phyloP scores from a whole-genome alignment of 805 yeast genomes.

The Cyberlindnera lachancei region DNA sequence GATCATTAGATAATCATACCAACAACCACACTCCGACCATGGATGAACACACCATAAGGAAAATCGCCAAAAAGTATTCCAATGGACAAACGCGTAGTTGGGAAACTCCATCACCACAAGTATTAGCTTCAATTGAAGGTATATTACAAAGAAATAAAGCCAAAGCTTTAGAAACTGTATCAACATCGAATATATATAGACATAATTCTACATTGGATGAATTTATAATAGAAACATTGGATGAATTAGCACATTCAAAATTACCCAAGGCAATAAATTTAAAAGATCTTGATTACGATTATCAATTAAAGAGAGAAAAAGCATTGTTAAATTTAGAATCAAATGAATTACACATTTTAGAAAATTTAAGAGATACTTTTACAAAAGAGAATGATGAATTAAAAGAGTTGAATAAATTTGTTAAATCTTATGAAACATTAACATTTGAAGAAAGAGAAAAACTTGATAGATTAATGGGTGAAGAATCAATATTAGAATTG shows the following conservation, averaged over 20 bases:
- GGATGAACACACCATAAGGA: slow-evolving; percentile 11
- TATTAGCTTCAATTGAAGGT: slow-evolving; percentile 5
- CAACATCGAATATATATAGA: slow-evolving; percentile 2
- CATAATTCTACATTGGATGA: slow-evolving; percentile 5
- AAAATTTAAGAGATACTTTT: slow-evolving; percentile 8
- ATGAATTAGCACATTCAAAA: slow-evolving; percentile 6
- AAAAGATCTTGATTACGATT: slow-evolving; percentile 16
- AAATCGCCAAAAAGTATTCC: slow-evolving; percentile 15
- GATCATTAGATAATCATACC: too few relatives aligned
- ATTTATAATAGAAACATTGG: slow-evolving; percentile 9
- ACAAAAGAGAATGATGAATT: slow-evolving; percentile 6
- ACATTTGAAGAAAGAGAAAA: slow-evolving; percentile 10
- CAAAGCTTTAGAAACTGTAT: slow-evolving; percentile 8
- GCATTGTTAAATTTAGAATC: slow-evolving; percentile 12
- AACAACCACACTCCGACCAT: slow-evolving; percentile 1
- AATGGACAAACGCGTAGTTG: slow-evolving; percentile 9
- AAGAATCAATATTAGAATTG: background rate
- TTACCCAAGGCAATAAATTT: slow-evolving; percentile 11
- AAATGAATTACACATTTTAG: slow-evolving; percentile 14
- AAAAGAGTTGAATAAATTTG: slow-evolving; percentile 7
- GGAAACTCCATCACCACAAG: slow-evolving; percentile 10
- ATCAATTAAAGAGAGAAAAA: slow-evolving; percentile 12
- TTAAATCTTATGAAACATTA: slow-evolving; percentile 7
- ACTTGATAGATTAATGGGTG: slow-evolving; percentile 5
- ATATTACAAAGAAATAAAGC: slow-evolving; percentile 14